Base-by-base conservation (phyloP, 2,329 filamentous ascomycete species). In the Ceratocystis ficicola region DNA sequence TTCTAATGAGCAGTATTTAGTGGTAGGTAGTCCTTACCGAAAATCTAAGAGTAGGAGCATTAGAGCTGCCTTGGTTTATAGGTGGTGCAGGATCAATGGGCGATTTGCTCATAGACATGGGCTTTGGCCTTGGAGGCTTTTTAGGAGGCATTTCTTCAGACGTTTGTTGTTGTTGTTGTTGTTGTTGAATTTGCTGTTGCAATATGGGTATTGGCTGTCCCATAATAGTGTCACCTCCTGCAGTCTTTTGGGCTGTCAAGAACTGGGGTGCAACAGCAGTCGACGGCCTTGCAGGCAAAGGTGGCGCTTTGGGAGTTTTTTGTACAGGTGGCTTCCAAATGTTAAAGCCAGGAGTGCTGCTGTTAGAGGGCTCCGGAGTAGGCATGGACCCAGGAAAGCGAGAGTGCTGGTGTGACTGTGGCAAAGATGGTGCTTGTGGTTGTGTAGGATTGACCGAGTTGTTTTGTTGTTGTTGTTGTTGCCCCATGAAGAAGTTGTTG, bases 221-320 rank as follows among this genome's bases (percentile, higher is more conserved):
- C 64, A 61, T 50, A 44, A 63, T 44, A 44, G 59, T 55, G 17
- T 63, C 59, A 30, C 44, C 62, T 36, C 50, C 62, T 12, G 65
- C 44, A 44, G 68, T 64, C 63, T 67, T 67, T 46, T 63, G 50
- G 8, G 68, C 69, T 22, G 69, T 63, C 25, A 66, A 46, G 20
- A 65, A 68, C 30, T 69, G 59, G 12, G 69, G 69, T 30, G 68
- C 69, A 61, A 68, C 68, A 55, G 68, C 68, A 48, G 69, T 69
- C 12, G 65, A 67, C 48, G 65, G 65, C 28, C 65, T 65, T 63
- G 62, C 61, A 32, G 32, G 55, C 17, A 65, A 76, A 71, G 36
- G 73, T 70, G 10, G 76, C 73, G 52, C 65, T 68, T 77, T 78
- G 8, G 75, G 74, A 44, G 73, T 75, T 41, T 75, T 73, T 32